Conservation (phyloP, 352 stramenopile genomes). For the Phytophthora lateralis region DNA sequence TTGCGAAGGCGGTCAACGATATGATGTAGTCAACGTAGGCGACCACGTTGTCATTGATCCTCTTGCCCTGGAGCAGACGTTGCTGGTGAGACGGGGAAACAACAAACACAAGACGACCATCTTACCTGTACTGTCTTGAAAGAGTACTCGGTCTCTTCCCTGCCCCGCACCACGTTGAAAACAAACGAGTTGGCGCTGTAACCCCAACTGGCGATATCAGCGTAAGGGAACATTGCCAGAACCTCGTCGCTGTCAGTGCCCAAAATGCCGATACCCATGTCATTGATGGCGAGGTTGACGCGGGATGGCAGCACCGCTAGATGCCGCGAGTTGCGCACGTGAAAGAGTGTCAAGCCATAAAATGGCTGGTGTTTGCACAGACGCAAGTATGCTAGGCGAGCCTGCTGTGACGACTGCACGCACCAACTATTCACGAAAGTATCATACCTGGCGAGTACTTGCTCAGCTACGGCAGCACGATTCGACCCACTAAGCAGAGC, state of each 20-base stretch:
- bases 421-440: slow-evolving; percentile 38
- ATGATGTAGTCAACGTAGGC: slow-evolving; percentile 64
- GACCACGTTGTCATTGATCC: slow-evolving; percentile 60
- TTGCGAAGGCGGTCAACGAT: slow-evolving; percentile 24
- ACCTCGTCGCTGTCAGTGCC: slow-evolving; percentile 62
- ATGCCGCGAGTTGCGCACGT: slow-evolving; percentile 56
- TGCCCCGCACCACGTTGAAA: slow-evolving; percentile 51
- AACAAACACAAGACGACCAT: neutral
- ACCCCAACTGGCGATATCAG: slow-evolving; percentile 77
- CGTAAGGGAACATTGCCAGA: slow-evolving; percentile 68
- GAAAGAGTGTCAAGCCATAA: slow-evolving; percentile 78
- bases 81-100: slow-evolving; percentile 3
- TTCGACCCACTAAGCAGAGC: slow-evolving; percentile 56
- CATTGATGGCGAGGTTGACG: slow-evolving; percentile 67
- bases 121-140: slow-evolving; percentile 56
- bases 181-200: slow-evolving; percentile 84
- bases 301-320: slow-evolving; percentile 47
- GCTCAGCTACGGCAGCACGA: slow-evolving; percentile 33
- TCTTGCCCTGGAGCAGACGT: slow-evolving; percentile 40
- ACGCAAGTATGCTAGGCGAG: slow-evolving; percentile 57
- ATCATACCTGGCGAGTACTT: slow-evolving; percentile 43
- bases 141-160: slow-evolving; percentile 51
- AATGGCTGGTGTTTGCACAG: slow-evolving; percentile 64
- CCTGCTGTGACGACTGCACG: slow-evolving; percentile 44
- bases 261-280: slow-evolving; percentile 68